Percentiles rank a stretch among this genome's conserved stretches.
These are phyloP conservation scores for Lepiota brunneoincarnata DNA, from an alignment of 768 basidiomycete genomes.

Conservation along the genomic window DNA sequence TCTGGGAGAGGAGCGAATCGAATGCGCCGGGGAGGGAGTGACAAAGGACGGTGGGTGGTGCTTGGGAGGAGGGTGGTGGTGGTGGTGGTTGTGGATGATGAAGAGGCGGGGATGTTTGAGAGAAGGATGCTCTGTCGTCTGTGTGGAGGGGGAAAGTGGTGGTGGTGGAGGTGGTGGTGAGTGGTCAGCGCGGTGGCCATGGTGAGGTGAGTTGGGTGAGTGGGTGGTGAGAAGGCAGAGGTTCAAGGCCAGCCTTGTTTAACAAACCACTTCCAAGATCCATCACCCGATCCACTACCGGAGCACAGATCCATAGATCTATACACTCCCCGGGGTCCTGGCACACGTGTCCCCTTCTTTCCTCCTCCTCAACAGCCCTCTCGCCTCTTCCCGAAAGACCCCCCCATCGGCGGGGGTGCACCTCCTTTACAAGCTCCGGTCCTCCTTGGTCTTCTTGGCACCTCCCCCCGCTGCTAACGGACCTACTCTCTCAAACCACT, in stretches of 20 bases:
- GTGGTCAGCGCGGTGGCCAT: slow-evolving; percentile 14
- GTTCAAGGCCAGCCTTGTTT: slow-evolving; percentile 4
- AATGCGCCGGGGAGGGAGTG: slow-evolving; percentile 37
- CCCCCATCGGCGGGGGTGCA: neutral
- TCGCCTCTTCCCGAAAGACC: slow-evolving; percentile 9
- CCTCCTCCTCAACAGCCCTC: neutral
- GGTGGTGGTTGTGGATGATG: slow-evolving; percentile 8
- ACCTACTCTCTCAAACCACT: too few species aligned
- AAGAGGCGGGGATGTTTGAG: slow-evolving; percentile 13
- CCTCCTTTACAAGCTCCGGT: neutral
- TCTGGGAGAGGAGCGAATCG: slow-evolving; percentile 87
- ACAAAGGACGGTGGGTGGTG: slow-evolving; percentile 2
- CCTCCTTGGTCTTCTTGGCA: neutral
- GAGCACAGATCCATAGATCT: slow-evolving; percentile 10
- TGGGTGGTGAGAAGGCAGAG: slow-evolving; percentile 7
- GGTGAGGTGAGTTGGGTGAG: neutral
- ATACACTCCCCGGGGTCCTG: slow-evolving; percentile 3
- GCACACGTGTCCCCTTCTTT: neutral
- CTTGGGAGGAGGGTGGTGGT: slow-evolving; percentile 1
- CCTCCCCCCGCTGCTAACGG: too few species aligned
- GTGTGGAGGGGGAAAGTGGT: slow-evolving; percentile 7
- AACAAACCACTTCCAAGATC: slow-evolving; percentile 3
- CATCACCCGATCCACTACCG: slow-evolving; percentile 10
- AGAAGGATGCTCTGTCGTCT: slow-evolving; percentile 11
- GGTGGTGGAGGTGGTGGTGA: slow-evolving; percentile 1